These are phyloP conservation scores for Diospyros kaki DNA, from an alignment of 148 eudicot species.

Conservation along the genomic window DNA sequence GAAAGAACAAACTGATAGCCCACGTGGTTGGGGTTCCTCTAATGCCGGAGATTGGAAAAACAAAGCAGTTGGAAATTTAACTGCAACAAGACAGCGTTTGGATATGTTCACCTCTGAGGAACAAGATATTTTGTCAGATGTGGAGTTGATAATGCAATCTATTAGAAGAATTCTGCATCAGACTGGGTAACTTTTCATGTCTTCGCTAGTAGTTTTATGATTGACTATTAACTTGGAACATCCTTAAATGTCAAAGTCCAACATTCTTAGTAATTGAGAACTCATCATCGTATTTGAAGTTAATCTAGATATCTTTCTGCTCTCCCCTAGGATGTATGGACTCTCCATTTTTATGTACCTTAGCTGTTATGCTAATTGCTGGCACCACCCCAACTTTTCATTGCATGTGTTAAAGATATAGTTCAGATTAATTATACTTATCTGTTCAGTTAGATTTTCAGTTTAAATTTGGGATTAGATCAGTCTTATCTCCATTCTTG, in stretches of 20 bases:
- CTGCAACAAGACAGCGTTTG: constrained; percentile 57
- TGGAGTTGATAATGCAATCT: constrained; percentile 61
- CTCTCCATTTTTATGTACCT: background rate
- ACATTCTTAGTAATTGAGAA: background rate
- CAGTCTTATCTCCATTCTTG: too few relatives aligned
- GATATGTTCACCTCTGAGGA: constrained; percentile 73
- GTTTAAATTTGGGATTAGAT: too few relatives aligned
- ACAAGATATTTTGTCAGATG: constrained; percentile 60
- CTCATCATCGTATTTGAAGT: too few relatives aligned
- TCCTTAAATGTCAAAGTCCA: background rate
- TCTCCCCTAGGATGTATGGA: background rate
- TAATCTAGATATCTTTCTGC: background rate
- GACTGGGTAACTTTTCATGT: constrained; percentile 44
- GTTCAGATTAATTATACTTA: too few relatives aligned
- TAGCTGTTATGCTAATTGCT: too few relatives aligned
- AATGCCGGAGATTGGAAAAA: constrained; percentile 60
- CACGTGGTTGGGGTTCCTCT: constrained; percentile 65
- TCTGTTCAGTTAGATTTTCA: too few relatives aligned
- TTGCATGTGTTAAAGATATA: too few relatives aligned
- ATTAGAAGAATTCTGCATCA: constrained; percentile 71
- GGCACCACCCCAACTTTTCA: too few relatives aligned
- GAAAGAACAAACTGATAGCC: constrained; percentile 17
- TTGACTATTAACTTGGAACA: background rate
- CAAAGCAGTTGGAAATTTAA: constrained; percentile 28
- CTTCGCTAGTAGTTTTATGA: background rate